Base-by-base conservation (phyloP, 1,284 basidiomycete species). In the Kwoniella shivajii region DNA sequence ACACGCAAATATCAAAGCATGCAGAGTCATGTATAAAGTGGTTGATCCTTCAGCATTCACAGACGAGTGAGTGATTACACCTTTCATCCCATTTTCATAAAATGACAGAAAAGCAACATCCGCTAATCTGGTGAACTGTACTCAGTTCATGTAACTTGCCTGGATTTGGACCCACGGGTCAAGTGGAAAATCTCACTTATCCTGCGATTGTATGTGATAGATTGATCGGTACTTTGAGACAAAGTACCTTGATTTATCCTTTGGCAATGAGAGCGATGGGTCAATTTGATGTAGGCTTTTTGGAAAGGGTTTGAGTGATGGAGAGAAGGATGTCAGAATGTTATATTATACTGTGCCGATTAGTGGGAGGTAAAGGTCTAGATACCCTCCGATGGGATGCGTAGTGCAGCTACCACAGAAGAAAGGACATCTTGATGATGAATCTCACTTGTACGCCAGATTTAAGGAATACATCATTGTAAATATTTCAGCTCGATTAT, bases 21-120 rank as follows among this genome's bases (percentile, higher is more conserved):
- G 67, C 7, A 73, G 72, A 53, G 63, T 73, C 54, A 64, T 75
- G 65, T 75, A 69, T 60, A 70, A 66, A 50, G 61, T 68, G 22
- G 51, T 53, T 18, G 43, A 53, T 9, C 18, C 43, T 3, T 6
- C 41, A 30, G 14, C n/a, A 7, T 20, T 63, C n/a, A 47, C 42
- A 27, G 46, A 37, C n/a, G 5, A 41, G 29, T 20, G 49, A 58
- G 60, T 61, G 29, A 42, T 54, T 59, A 11, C 9, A 50, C 30
- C 6, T 11, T 5, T 3, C 6, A 36, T 27, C 3, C 13, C 26
- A 22, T 16, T 33, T 30, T 13, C 39, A 43, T 11, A 24, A 6
- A 9, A n/a, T 31, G 3, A 9, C n/a, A n/a, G n/a, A n/a, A n/a
- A n/a, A n/a, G n/a, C n/a, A n/a, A n/a, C n/a, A n/a, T n/a, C n/a